These are phyloP conservation scores for Aeschynomene evenia DNA, from an alignment of 306 rosid species.

Conservation along the genomic window DNA sequence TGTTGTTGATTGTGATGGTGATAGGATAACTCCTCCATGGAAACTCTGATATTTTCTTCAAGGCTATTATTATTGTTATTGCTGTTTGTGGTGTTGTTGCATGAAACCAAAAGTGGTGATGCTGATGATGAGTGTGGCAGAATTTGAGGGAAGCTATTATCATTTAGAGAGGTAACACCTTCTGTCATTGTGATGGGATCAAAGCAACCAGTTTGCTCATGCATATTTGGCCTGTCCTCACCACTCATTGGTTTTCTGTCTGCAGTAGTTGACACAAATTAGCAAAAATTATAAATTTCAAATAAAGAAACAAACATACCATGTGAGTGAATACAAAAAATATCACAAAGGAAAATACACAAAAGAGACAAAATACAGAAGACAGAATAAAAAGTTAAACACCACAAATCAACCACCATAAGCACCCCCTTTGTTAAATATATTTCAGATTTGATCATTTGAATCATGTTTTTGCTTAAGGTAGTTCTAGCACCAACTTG, in stretches of 20 bases:
- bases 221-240: slow-evolving; percentile 42
- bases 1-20: slow-evolving; percentile 42
- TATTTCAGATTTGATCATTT: slow-evolving; percentile 28
- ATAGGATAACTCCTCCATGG: slow-evolving; percentile 56
- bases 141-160: slow-evolving; percentile 19
- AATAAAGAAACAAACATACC: slow-evolving; percentile 23
- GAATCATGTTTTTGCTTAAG: slow-evolving; percentile 32
- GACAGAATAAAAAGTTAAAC: slow-evolving; percentile 1
- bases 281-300: slow-evolving; percentile 25
- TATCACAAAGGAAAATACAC: slow-evolving; percentile 22
- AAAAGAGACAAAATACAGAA: neutral
- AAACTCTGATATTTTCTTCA: slow-evolving; percentile 48
- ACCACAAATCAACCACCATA: slow-evolving; percentile 10
- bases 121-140: slow-evolving; percentile 18
- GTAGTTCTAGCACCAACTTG: slow-evolving; percentile 20
- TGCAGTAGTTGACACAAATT: slow-evolving; percentile 34
- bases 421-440: slow-evolving; percentile 5
- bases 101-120: slow-evolving; percentile 27
- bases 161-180: slow-evolving; percentile 25
- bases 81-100: slow-evolving; percentile 15
- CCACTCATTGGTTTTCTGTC: slow-evolving; percentile 29
- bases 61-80: slow-evolving; percentile 31
- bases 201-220: slow-evolving; percentile 53
- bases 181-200: slow-evolving; percentile 60
- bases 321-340: slow-evolving; percentile 37